Percentiles rank a stretch among this genome's conserved stretches.
These are phyloP conservation scores for Coemansia sp. DNA, from an alignment of 192 early-diverging fungal genomes.

Conservation along the genomic window DNA sequence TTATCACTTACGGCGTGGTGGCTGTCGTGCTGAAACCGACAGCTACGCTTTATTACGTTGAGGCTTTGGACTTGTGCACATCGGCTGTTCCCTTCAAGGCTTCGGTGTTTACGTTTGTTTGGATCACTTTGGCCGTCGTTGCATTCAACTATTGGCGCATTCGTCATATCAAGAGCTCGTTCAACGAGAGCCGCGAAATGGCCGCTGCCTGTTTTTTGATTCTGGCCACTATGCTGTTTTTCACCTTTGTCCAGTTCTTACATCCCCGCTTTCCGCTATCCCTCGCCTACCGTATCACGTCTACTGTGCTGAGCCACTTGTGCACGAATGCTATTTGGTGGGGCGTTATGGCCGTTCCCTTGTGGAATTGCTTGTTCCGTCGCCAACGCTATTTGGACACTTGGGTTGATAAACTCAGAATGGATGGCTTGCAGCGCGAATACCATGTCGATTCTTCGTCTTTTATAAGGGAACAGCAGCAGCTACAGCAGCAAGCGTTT, in stretches of 20 bases:
- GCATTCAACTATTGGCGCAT: slow-evolving; percentile 35
- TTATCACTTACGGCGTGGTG: slow-evolving; percentile 32
- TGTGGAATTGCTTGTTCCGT: slow-evolving; percentile 29
- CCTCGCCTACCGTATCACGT: slow-evolving; percentile 16
- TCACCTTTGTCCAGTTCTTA: background rate
- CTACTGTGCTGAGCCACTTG: slow-evolving; percentile 38
- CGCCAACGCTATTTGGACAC: slow-evolving; percentile 15
- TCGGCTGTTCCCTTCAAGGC: slow-evolving; percentile 30
- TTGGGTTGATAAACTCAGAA: slow-evolving; percentile 30
- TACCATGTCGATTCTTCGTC: slow-evolving; percentile 16
- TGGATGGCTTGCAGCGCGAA: slow-evolving; percentile 36
- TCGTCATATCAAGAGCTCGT: slow-evolving; percentile 49
- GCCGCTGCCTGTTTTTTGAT: slow-evolving; percentile 20
- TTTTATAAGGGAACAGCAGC: background rate
- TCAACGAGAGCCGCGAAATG: slow-evolving; percentile 52
- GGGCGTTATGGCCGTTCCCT: slow-evolving; percentile 34
- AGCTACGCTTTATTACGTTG: slow-evolving; percentile 25
- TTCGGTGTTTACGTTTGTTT: slow-evolving; percentile 35
- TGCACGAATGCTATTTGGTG: slow-evolving; percentile 44
- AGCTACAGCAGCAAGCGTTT: too few species aligned
- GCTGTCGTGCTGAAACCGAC: slow-evolving; percentile 15
- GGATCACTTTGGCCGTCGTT: slow-evolving; percentile 33
- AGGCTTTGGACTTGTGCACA: slow-evolving; percentile 28
- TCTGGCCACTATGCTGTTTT: background rate
- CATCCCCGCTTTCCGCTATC: slow-evolving; percentile 25